Evolutionary conservation across 2,329 filamentous ascomycete genomes (phyloP).

Genomic region (Penicillium expansum): DNA sequence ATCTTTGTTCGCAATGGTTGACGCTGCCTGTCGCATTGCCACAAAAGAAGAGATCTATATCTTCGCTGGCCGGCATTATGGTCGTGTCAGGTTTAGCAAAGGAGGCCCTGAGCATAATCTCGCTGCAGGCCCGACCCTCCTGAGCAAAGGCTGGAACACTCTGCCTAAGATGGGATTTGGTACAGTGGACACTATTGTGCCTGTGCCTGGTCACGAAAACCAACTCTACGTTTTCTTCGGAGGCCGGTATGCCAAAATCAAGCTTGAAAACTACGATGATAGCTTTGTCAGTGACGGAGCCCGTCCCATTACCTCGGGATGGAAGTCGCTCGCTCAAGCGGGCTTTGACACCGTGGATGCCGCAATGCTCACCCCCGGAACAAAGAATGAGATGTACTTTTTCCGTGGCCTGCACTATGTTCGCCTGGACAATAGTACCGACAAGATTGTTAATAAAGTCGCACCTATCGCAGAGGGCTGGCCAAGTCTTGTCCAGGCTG

Average conservation of each 20-base stretch:
- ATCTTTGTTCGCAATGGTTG: not conserved
- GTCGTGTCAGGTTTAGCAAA: not conserved
- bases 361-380: not conserved
- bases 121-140: not conserved
- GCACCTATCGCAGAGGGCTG: not conserved
- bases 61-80: not conserved
- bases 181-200: not conserved
- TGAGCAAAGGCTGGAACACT: not conserved
- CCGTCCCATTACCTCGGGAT: not conserved
- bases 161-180: not conserved
- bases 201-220: not conserved
- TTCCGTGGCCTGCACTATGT: constrained; percentile 3
- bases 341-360: constrained; percentile 1
- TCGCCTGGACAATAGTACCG: not conserved
- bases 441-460: not conserved
- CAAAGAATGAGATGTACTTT: not conserved
- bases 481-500: not conserved
- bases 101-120: not conserved
- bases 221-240: constrained; percentile 2
- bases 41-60: not conserved
- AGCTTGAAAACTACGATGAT: constrained; percentile 4
- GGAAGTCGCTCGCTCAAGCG: not conserved
- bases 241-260: constrained; percentile 1
- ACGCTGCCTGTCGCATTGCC: not conserved
- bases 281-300: not conserved